Conservation (phyloP, 179 eudicot genomes). For the Carnegiea gigantea region DNA sequence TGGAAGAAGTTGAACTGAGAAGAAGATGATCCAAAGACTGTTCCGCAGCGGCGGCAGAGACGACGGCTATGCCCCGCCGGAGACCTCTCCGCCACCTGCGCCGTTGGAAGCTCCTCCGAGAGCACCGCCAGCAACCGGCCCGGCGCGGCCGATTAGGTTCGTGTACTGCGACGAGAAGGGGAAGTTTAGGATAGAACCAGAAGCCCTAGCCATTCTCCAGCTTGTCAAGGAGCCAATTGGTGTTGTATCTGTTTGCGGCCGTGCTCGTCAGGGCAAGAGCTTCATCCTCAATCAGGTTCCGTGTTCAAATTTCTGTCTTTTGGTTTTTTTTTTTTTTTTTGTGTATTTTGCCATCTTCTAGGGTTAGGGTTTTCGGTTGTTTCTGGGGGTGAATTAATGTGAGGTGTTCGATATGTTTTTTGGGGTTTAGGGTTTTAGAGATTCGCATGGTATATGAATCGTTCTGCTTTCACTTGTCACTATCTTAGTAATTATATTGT, state of each 20-base stretch:
- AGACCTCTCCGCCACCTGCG: conserved; percentile 25
- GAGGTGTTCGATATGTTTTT: neutral
- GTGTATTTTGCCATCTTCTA: neutral
- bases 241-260: conserved; percentile 93
- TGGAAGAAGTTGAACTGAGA: neutral
- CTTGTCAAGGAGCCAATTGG: conserved; percentile 90
- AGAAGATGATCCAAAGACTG: conserved; percentile 37
- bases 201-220: conserved; percentile 80
- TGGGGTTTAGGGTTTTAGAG: conserved; percentile 18
- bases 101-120: neutral
- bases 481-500: neutral
- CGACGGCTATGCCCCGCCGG: conserved; percentile 31
- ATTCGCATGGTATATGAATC: neutral
- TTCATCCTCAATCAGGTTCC: conserved; percentile 80
- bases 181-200: conserved; percentile 81
- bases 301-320: neutral
- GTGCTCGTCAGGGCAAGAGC: conserved; percentile 97
- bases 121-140: conserved; percentile 37
- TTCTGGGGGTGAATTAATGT: neutral
- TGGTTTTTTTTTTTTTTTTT: neutral
- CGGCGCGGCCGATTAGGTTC: conserved; percentile 76
- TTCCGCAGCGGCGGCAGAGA: conserved; percentile 30
- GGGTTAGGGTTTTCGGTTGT: conserved; percentile 14
- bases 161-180: conserved; percentile 88
- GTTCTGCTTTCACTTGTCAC: neutral